Evolutionary conservation across 352 stramenopile genomes (phyloP), one percentile per base, ranked within the genome.

Genomic region (Globisporangium abappressorium): DNA sequence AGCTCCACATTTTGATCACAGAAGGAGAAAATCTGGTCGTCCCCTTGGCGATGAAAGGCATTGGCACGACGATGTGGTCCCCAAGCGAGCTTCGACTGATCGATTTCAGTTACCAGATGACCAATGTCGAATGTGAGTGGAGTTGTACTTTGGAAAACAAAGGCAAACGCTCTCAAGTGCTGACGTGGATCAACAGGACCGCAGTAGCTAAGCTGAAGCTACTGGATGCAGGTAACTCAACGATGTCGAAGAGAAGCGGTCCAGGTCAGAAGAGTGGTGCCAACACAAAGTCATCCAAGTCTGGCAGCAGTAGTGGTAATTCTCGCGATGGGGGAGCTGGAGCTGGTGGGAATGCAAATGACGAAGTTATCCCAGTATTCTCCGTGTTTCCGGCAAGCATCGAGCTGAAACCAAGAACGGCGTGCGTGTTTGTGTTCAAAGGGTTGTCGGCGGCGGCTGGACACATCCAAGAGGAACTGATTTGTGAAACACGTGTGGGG

Each of bases 71-170:
- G 8, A 97, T 98, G 74, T 98, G 90, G 90, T 95, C 87, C 5
- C 78, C 80, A 0, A 93, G 74, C n/a, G 91, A 98, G 59, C 77
- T 99, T 14, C 79, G 77, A 24, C 69, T 91, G 47, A 88, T 98
- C 49, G 92, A 98, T 67, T 98, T 98, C 66, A 85, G 80, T 2
- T 75, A 95, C 30, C 90, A 98, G 63, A 96, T 98, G 79, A 98
- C 94, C 0, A 90, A 78, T 62, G 80, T 75, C 38, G 74, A 87
- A 68, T 98, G 92, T 69, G 85, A 98, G 68, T 96, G 90, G 80
- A 93, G 85, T 46, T 98, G 97, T 64, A 96, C 95, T 2, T 80
- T 99, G 6, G 95, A 99, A 65, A 99, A 99, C 80, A 97, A 97
- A 61, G 96, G 96, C 22, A 95, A 97, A 41, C 86, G 95, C 1